Evolutionary conservation across 2,329 filamentous ascomycete genomes (phyloP).

Genomic region (Phaeosphaeriaceae sp.): DNA sequence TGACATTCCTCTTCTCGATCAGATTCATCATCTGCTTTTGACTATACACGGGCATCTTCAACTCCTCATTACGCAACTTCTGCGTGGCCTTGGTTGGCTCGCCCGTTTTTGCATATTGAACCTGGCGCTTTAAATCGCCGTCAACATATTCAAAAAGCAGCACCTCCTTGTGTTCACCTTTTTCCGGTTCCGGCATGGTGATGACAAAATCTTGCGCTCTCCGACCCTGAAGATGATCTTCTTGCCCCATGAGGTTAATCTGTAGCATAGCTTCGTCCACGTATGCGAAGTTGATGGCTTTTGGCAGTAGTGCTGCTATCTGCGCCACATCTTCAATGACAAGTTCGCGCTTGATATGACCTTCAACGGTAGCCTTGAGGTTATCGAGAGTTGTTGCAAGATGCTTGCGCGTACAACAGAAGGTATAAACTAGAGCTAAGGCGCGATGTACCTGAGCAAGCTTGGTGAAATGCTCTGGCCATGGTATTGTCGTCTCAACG

Average conservation of each 20-base stretch:
- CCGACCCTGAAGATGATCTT: slow-evolving; percentile 68
- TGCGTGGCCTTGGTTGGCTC: slow-evolving; percentile 71
- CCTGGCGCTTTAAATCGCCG: slow-evolving; percentile 84
- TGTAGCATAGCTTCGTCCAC: slow-evolving; percentile 85
- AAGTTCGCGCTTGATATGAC: slow-evolving; percentile 75
- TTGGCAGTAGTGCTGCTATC: slow-evolving; percentile 78
- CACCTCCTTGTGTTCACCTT: slow-evolving; percentile 66
- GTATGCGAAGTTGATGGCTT: slow-evolving; percentile 81
- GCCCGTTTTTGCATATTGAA: slow-evolving; percentile 73
- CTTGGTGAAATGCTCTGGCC: slow-evolving; percentile 76
- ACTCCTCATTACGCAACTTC: slow-evolving; percentile 74
- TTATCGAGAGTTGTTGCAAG: slow-evolving; percentile 90
- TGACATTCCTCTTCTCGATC: slow-evolving; percentile 87
- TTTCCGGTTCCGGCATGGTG: slow-evolving; percentile 43
- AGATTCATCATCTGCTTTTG: slow-evolving; percentile 89
- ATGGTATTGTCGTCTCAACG: slow-evolving; percentile 64
- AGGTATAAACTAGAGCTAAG: slow-evolving; percentile 91
- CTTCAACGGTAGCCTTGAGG: slow-evolving; percentile 82
- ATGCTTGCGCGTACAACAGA: slow-evolving; percentile 91
- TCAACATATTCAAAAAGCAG: slow-evolving; percentile 93
- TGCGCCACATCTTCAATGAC: slow-evolving; percentile 79
- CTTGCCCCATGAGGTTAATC: slow-evolving; percentile 75
- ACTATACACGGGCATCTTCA: slow-evolving; percentile 91
- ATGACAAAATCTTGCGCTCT: slow-evolving; percentile 56
- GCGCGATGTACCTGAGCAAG: slow-evolving; percentile 81